Base-by-base conservation (phyloP, 2,329 filamentous ascomycete species). In the Beauveria australis region DNA sequence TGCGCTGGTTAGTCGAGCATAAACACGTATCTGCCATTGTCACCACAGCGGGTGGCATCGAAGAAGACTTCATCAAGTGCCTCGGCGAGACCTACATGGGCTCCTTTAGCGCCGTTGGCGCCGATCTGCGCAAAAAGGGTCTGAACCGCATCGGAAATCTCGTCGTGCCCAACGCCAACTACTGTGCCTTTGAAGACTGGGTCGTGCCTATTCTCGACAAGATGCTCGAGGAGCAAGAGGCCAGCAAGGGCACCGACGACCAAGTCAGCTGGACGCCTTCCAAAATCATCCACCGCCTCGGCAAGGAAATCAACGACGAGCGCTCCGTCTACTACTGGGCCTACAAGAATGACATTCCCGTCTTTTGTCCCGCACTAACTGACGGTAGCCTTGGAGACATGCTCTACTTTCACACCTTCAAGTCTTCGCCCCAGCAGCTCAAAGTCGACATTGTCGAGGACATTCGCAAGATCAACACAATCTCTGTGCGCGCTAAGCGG, bases 11-110 rank as follows among this genome's bases (percentile, higher is more conserved):
- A 1, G 92, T 95, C 49, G 84, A 97, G 76, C 92, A 99, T 77
- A 88, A 87, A 64, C 92, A 97, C 72, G 87, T 99, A 64, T 94
- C 91, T 1, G 89, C 89, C 66, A 91, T 99, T 69, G 94, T 99
- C 63, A 96, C 94, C 26, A 96, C 94, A 0, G 94, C 94, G 0
- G 94, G 94, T 49, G 94, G 94, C 54, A 85, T 99, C 57, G 94
- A 99, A 74, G 94, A 99, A 73, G 94, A 99, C 74, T 87, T 99
- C 61, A 99, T 99, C 81, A 99, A 99, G 78, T 99, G 94, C 69
- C 86, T 99, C 2, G 94, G 89, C 12, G 88, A 91, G 57, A 99
- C 94, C 0, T 99, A 97, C 74, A 86, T 97, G 71, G 91, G 91
- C 49, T 87, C 89, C 1, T 99, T 97, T 76, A 84, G 82, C 56